A percentile compares a stretch with the other conserved stretches of the same genome.
These are phyloP conservation scores for Panicum miliaceum DNA, from an alignment of 176 grass and related monocot species.

Conservation along the genomic window DNA sequence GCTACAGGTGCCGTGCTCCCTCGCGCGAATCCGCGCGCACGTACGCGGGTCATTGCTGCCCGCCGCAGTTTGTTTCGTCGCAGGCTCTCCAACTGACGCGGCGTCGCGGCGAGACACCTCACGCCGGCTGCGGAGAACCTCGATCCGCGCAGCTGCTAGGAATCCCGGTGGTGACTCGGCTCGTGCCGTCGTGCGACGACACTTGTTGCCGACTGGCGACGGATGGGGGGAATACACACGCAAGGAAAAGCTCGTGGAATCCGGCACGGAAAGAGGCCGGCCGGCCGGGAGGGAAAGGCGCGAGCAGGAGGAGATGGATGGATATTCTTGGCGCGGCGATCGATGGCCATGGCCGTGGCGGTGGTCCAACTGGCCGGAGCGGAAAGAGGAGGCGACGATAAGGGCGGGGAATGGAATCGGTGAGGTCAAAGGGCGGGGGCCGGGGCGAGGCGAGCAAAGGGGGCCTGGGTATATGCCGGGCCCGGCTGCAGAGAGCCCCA, in stretches of 20 bases:
- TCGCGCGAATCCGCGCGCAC: neutral
- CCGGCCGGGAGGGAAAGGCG: neutral
- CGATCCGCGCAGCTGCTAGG: neutral
- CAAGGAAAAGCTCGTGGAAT: constrained; percentile 37
- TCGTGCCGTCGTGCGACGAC: neutral
- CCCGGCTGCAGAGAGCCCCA: neutral
- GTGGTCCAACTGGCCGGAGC: neutral
- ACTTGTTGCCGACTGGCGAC: constrained; percentile 34
- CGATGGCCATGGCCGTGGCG: constrained; percentile 15
- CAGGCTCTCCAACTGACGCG: constrained; percentile 38
- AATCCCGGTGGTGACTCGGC: constrained; percentile 6
- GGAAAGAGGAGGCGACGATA: constrained; percentile 41
- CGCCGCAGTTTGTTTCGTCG: constrained; percentile 37
- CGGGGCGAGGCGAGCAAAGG: neutral
- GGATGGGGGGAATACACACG: neutral
- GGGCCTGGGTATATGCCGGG: constrained; percentile 35
- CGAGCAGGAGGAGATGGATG: neutral
- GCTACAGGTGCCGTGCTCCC: constrained; percentile 19
- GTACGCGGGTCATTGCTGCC: neutral
- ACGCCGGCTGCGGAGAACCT: neutral
- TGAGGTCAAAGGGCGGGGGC: constrained; percentile 45
- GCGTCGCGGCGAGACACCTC: neutral
- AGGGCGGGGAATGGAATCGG: constrained; percentile 47
- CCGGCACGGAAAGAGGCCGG: constrained; percentile 2
- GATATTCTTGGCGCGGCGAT: constrained; percentile 14